Conservation (phyloP, 192 early-diverging fungal species). For the Gaertneriomyces semiglobifer region DNA sequence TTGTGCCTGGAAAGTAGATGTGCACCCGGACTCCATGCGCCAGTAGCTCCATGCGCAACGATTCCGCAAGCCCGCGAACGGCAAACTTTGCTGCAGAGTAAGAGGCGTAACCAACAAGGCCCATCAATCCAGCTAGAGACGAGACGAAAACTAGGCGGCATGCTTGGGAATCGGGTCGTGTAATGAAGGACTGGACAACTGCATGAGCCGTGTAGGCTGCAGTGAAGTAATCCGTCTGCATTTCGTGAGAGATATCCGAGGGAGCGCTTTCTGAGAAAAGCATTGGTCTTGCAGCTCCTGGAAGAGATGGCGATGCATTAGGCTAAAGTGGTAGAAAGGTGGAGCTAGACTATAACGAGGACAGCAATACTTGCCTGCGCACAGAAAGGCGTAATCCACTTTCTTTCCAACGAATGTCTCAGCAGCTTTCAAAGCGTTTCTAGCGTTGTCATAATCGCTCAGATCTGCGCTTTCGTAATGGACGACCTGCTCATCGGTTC, state of each 20-base stretch:
- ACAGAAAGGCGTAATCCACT: constrained; percentile 23
- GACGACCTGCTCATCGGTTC: constrained; percentile 14
- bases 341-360: neutral
- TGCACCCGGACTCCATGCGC: constrained; percentile 39
- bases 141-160: constrained; percentile 44
- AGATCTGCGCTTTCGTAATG: constrained; percentile 27
- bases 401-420: constrained; percentile 23
- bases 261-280: constrained; percentile 2
- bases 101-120: constrained; percentile 40
- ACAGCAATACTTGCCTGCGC: constrained; percentile 12
- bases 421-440: neutral
- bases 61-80: constrained; percentile 39
- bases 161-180: constrained; percentile 14
- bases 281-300: constrained; percentile 15
- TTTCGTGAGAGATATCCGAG: constrained; percentile 30
- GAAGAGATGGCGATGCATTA: too few relatives aligned
- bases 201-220: constrained; percentile 39
- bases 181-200: constrained; percentile 30
- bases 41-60: constrained; percentile 39
- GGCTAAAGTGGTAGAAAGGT: neutral
- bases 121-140: constrained; percentile 30
- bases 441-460: constrained; percentile 4
- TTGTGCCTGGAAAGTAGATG: constrained; percentile 44
- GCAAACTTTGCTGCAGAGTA: constrained; percentile 48
- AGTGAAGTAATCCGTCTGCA: constrained; percentile 41